phyloP scores from a whole-genome alignment of 2,329 filamentous ascomycete species.

The Curvularia verruculosa region DNA sequence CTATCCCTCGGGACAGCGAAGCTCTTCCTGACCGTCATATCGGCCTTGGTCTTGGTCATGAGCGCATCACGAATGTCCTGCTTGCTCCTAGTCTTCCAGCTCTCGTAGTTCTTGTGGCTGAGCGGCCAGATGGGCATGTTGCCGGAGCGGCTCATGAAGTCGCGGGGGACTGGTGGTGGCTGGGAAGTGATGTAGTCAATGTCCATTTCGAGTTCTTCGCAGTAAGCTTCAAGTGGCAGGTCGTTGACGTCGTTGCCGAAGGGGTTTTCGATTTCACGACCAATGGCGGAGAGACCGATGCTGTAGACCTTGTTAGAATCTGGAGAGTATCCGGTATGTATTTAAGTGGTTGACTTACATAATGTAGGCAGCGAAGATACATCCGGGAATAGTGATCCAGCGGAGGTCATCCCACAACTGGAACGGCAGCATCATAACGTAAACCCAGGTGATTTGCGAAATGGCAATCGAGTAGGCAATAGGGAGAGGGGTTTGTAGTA shows the following conservation, averaged over 20 bases:
- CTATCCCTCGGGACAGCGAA: constrained; percentile 30
- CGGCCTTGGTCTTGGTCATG: constrained; percentile 50
- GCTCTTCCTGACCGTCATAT: constrained; percentile 44
- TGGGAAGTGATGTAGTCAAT: constrained; percentile 73
- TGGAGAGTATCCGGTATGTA: too few relatives aligned
- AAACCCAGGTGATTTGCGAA: constrained; percentile 84
- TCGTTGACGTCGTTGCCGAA: constrained; percentile 87
- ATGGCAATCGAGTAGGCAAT: constrained; percentile 85
- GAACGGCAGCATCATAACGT: constrained; percentile 80
- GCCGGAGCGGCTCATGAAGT: constrained; percentile 57
- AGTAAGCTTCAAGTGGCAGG: constrained; percentile 68
- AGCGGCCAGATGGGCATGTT: constrained; percentile 66
- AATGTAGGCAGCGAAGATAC: constrained; percentile 76
- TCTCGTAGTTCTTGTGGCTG: constrained; percentile 49
- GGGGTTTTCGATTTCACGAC: constrained; percentile 83
- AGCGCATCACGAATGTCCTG: constrained; percentile 53
- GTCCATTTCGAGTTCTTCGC: constrained; percentile 74
- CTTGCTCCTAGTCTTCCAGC: constrained; percentile 47
- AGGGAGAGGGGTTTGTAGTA: constrained; percentile 81
- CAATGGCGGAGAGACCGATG: constrained; percentile 76
- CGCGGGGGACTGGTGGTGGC: constrained; percentile 57
- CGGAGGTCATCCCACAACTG: constrained; percentile 69
- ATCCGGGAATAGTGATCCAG: constrained; percentile 81
- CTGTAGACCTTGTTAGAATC: background rate
- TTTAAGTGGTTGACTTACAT: constrained; percentile 54